Evolutionary conservation across 768 basidiomycete genomes (phyloP), one percentile per base, ranked within the genome.

Genomic region (Mycena amicta): DNA sequence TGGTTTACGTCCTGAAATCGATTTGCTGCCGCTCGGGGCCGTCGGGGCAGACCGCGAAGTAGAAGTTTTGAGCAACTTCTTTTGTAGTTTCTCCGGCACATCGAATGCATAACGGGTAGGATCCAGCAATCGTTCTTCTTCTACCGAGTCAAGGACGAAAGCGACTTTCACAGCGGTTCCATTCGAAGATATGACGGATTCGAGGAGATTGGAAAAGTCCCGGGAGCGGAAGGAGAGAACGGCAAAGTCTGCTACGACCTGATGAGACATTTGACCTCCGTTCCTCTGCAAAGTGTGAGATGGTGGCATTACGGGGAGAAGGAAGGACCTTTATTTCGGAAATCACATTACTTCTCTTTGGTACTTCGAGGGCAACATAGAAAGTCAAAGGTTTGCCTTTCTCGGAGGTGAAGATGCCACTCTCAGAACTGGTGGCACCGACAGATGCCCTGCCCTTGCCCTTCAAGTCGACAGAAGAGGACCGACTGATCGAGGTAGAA

Each of bases 291-390:
- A 23, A 39, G 40, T 52, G 23, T 33, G 22, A 55, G 45, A 41
- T n/a, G n/a, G n/a, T n/a, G n/a, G n/a, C n/a, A n/a, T n/a, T n/a
- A n/a, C n/a, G n/a, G n/a, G n/a, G n/a, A n/a, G n/a, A n/a, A n/a
- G n/a, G n/a, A n/a, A n/a, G n/a, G 53, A 88, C 89, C 82, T 87
- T 89, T 68, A 92, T 86, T 6, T 75, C 71, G 45, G 73, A 73
- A 23, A 87, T 78, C 26, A 86, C 67, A 0, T 74, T 70, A 16
- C 74, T 71, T 23, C 89, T 78, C 50, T 83, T 81, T 43, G 78
- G 77, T 1, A 87, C 74, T 62, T 87, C 87, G n/a, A 90, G 75
- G 66, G 89, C 87, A 31, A 90, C 85, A 62, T 83, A 89, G 62
- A 90, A 89, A 13, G 73, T 68, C 46, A 85, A 64, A 0, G 80